Percentiles rank a stretch among this genome's conserved stretches.
Evolutionary conservation across 768 basidiomycete species (phyloP).

Genomic region (Collybiopsis luxurians): DNA sequence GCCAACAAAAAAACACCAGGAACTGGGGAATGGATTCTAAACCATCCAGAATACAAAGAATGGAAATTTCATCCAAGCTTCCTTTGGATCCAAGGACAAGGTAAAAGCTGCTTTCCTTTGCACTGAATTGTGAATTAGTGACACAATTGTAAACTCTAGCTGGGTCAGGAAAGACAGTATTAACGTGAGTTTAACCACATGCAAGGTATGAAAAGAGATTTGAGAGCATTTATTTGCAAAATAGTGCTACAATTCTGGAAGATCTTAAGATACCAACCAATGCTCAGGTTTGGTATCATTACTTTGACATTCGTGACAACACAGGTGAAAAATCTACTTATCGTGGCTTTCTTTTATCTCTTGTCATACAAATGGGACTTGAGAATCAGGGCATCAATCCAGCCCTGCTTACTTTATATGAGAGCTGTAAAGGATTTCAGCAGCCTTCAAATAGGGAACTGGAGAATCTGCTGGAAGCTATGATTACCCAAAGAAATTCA

Average conservation of each 20-base stretch:
- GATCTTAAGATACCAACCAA: not conserved
- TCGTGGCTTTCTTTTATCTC: not conserved
- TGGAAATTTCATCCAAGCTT: not conserved
- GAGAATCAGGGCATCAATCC: too few species aligned
- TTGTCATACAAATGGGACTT: not conserved
- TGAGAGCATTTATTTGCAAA: too few species aligned
- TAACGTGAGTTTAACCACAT: too few species aligned
- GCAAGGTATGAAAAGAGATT: too few species aligned
- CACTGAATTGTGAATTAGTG: too few species aligned
- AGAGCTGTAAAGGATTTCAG: too few species aligned
- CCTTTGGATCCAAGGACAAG: not conserved
- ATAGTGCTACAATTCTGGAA: not conserved
- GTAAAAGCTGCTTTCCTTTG: too few species aligned
- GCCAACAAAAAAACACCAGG: not conserved
- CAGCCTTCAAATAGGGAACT: too few species aligned
- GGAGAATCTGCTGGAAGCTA: not conserved
- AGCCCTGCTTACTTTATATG: too few species aligned
- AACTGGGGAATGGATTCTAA: not conserved
- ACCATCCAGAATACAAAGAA: not conserved
- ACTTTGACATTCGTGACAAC: slow-evolving; percentile 3
- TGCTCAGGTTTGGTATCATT: not conserved
- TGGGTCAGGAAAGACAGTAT: too few species aligned
- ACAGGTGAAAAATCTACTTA: not conserved
- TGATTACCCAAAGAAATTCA: not conserved
- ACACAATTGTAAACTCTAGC: too few species aligned